phyloP scores from a whole-genome alignment of 257 asterid genomes.

The Solanum habrochaites region DNA sequence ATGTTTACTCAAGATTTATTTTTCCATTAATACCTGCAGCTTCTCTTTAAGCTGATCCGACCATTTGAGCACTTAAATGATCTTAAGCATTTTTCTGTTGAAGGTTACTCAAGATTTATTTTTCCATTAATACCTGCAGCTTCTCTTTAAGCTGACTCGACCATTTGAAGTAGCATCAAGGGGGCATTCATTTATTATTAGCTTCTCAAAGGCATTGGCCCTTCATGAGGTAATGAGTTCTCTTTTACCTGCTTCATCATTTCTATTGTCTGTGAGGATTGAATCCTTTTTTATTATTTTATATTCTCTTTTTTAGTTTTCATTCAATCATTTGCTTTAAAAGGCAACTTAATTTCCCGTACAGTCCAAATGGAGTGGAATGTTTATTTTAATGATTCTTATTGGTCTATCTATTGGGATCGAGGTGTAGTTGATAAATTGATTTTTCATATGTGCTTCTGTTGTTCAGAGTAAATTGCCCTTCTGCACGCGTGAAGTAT shows the following conservation, averaged over 20 bases:
- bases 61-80: slow-evolving; percentile 44
- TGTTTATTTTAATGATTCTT: background rate
- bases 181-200: slow-evolving; percentile 92
- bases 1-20: background rate
- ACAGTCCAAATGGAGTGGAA: background rate
- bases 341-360: background rate
- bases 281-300: background rate
- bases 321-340: background rate
- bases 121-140: slow-evolving; percentile 36
- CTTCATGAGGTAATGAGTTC: slow-evolving; percentile 62
- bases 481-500: slow-evolving; percentile 95
- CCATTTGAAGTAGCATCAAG: slow-evolving; percentile 96
- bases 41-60: slow-evolving; percentile 74
- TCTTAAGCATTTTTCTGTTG: background rate
- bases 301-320: slow-evolving; percentile 8
- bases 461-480: slow-evolving; percentile 63
- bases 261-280: slow-evolving; percentile 2
- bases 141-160: slow-evolving; percentile 75
- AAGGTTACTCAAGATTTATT: background rate
- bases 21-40: slow-evolving; percentile 35
- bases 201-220: slow-evolving; percentile 85
- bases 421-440: background rate
- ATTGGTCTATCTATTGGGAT: background rate
- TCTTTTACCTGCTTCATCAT: slow-evolving; percentile 2
- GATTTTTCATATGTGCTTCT: background rate